Base-by-base conservation (phyloP, 345 rosid genomes). In the Sisymbrium irio region DNA sequence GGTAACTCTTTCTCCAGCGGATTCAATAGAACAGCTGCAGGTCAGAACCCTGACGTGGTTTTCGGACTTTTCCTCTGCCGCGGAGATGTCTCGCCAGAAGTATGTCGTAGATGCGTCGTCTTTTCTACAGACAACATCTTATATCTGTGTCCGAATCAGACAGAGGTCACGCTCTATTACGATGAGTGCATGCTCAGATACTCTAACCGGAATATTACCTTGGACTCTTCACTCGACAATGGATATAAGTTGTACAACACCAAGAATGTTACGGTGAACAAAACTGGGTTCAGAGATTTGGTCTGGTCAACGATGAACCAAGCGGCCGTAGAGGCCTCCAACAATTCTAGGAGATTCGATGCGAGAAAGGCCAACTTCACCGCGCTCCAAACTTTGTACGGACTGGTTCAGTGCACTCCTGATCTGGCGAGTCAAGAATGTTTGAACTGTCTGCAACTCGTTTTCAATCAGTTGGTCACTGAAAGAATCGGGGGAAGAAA, bases 361-460 rank as follows among this genome's bases (percentile, higher is more conserved):
- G n/a, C n/a, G n/a, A n/a, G n/a, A n/a, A n/a, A n/a, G n/a, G n/a
- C n/a, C n/a, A n/a, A n/a, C n/a, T n/a, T n/a, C n/a, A n/a, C 61
- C 1, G 25, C 13, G 9, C 45, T 33, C 0, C 36, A 65, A 41
- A 44, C 0, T 1, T 5, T 88, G 45, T 88, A 73, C 65, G 50
- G 22, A 1, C 27, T 88, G 0, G 83, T 27, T 4, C 85, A 86
- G 83, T 88, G 94, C 71, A 78, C 57, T 4, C 85, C 80, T 12
- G 87, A 82, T 64, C 27, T 85, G 32, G 46, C 76, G 2, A 0
- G 10, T 0, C 0, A 3, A 0, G 65, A 54, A 1, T 86, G 88
- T 27, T 7, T 19, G 1, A 1, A 0, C 22, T 77, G 20, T n/a
- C n/a, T n/a, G n/a, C n/a, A n/a, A n/a, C n/a, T n/a, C n/a, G n/a